phyloP scores from a whole-genome alignment of 2,329 filamentous ascomycete genomes.

The Aureobasidium sp. region DNA sequence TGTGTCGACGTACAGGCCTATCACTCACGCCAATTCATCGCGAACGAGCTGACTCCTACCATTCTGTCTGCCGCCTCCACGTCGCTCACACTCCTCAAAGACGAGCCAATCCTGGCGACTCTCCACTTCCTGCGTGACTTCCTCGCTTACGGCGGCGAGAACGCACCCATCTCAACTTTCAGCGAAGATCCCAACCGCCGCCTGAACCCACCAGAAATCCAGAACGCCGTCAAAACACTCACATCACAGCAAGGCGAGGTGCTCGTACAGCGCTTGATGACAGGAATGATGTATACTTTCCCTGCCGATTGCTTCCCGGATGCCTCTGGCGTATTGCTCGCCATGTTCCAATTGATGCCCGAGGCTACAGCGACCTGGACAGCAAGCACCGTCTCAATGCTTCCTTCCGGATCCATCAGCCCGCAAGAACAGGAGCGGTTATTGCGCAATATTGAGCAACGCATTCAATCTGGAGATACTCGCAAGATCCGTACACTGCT shows the following conservation, averaged over 20 bases:
- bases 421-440: constrained; percentile 73
- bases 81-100: constrained; percentile 79
- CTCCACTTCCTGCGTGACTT: constrained; percentile 90
- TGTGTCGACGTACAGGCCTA: constrained; percentile 87
- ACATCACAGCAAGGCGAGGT: constrained; percentile 59
- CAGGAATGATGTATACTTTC: constrained; percentile 99
- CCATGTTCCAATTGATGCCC: constrained; percentile 80
- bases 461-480: constrained; percentile 59
- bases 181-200: constrained; percentile 49
- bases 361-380: constrained; percentile 74
- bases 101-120: constrained; percentile 82
- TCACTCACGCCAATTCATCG: constrained; percentile 77
- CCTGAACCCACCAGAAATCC: constrained; percentile 60
- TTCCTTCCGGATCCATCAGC: constrained; percentile 75
- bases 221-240: constrained; percentile 63
- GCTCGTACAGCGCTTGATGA: constrained; percentile 81
- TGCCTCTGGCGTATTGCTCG: constrained; percentile 83
- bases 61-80: constrained; percentile 84
- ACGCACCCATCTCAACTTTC: constrained; percentile 51
- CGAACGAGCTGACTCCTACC: constrained; percentile 67
- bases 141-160: constrained; percentile 75
- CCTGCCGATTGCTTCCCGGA: constrained; percentile 93
- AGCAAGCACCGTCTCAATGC: constrained; percentile 69
- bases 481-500: constrained; percentile 76
- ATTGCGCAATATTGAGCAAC: constrained; percentile 68